A percentile compares a stretch with the other conserved stretches of the same genome.
Evolutionary conservation across 2,329 filamentous ascomycete species (phyloP).

Genomic region (Phaeophleospora eucalypticola): DNA sequence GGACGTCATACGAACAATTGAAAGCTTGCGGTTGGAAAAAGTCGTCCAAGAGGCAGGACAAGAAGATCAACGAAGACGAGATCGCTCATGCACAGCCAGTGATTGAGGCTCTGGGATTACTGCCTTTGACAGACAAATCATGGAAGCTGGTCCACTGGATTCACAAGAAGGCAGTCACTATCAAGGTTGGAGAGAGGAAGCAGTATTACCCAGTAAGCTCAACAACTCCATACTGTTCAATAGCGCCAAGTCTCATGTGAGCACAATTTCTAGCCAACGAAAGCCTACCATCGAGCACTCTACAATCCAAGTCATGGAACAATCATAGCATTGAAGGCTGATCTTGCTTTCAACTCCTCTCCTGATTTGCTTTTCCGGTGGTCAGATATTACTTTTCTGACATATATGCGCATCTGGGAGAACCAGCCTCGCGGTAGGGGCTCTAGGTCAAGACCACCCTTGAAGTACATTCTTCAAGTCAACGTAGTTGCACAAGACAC

Average conservation of each 20-base stretch:
- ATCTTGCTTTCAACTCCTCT: not conserved
- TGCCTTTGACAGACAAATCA: not conserved
- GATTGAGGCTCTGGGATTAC: conserved; percentile 1
- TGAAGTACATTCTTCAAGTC: conserved; percentile 4
- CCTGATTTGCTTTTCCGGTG: not conserved
- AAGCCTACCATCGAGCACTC: not conserved
- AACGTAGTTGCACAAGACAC: conserved; percentile 3
- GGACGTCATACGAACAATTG: not conserved
- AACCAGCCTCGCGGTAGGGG: not conserved
- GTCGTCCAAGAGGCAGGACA: not conserved
- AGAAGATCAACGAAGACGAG: conserved; percentile 1
- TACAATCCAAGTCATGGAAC: conserved; percentile 4
- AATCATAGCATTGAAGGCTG: conserved; percentile 2
- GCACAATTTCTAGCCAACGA: too few relatives aligned
- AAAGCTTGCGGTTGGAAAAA: conserved; percentile 3
- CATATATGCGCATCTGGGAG: conserved; percentile 2
- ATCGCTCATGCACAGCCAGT: not conserved
- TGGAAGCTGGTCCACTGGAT: conserved; percentile 5
- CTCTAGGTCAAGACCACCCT: too few relatives aligned
- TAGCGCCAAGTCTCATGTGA: too few relatives aligned
- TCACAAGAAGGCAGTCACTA: not conserved
- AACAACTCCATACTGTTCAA: too few relatives aligned
- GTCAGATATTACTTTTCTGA: conserved; percentile 5
- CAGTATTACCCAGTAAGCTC: conserved; percentile 4
- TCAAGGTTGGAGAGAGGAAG: not conserved